These are phyloP conservation scores for Penicillium verhagenii DNA, from an alignment of 495 filamentous ascomycete species.

Conservation along the genomic window DNA sequence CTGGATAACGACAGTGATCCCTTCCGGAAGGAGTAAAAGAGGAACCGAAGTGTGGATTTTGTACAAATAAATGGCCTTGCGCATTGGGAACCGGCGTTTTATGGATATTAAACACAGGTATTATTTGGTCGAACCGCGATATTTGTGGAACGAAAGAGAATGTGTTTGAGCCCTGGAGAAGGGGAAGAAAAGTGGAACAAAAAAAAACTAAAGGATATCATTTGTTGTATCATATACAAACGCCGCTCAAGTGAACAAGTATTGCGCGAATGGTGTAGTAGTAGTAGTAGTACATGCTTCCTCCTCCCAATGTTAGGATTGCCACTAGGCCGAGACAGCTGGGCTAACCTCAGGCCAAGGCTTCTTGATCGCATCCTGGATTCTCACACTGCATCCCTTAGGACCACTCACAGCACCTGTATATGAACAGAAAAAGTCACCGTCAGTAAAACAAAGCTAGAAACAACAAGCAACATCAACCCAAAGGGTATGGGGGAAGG, in stretches of 20 bases:
- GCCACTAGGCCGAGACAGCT: constrained; percentile 40
- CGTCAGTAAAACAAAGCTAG: not conserved
- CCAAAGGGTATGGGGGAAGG: not conserved
- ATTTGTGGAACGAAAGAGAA: not conserved
- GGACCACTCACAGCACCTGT: constrained; percentile 77
- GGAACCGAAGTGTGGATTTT: constrained; percentile 4
- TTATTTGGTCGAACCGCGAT: not conserved
- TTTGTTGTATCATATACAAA: constrained; percentile 50
- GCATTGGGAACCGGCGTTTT: constrained; percentile 32
- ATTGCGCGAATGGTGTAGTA: constrained; percentile 35
- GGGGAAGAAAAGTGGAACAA: not conserved
- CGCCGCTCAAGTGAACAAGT: constrained; percentile 43
- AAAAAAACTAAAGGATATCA: constrained; percentile 41
- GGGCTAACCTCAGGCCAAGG: constrained; percentile 64
- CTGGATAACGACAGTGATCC: constrained; percentile 61
- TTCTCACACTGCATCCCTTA: constrained; percentile 75
- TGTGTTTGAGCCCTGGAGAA: not conserved
- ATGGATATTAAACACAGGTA: not conserved
- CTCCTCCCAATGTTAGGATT: constrained; percentile 24
- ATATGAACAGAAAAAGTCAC: constrained; percentile 16
- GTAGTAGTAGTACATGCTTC: constrained; percentile 42
- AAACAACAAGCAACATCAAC: not conserved
- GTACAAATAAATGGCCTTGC: constrained; percentile 25
- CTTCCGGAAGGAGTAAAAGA: constrained; percentile 43
- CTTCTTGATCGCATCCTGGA: constrained; percentile 93